Evolutionary conservation across 148 eudicot species (phyloP), one percentile per base, ranked within the genome.

Genomic region (Fagopyrum tataricum): DNA sequence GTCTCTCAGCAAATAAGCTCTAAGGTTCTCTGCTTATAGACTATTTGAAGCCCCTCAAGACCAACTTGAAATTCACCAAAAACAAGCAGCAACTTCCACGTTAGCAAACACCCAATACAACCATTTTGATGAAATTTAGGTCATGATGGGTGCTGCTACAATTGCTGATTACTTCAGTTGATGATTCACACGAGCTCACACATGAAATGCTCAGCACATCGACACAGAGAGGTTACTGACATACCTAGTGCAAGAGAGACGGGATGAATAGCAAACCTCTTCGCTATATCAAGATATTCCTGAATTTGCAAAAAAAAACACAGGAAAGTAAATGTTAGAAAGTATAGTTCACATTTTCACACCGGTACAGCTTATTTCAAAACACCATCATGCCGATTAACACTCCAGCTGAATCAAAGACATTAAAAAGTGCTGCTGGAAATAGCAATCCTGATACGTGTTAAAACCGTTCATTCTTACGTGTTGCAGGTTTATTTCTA

Each of bases 171-270:
- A 46, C 49, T 46, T 31, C 37, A 46, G 4, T 46, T 46, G 10
- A 46, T 46, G 49, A 46, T 10, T 2, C 49, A 46, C 1, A 8
- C 12, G 4, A 15, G 15, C 13, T 24, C 23, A 24, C n/a, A 3
- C 41, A 5, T 11, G 5, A 13, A 11, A 24, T 61, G 13, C 10
- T 12, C 1, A 3, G 15, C 13, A 11, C 17, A 4, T 4, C 14
- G 1, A 14, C 0, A 37, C 18, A 64, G 43, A 64, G 20, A 9
- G 10, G 43, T 20, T 7, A 55, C 12, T 64, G 6, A 24, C 79
- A 72, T 87, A 93, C 98, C 96, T 49, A 93, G 83, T 18, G 98
- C 96, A 51, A 93, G 84, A 72, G 96, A 83, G 72, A 90, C 87
- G 23, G 98, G 96, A 61, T 87, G 89, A 73, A 90, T 74, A 26